Base-by-base conservation (phyloP, 2,329 filamentous ascomycete species). In the Fusarium pseudograminearum region DNA sequence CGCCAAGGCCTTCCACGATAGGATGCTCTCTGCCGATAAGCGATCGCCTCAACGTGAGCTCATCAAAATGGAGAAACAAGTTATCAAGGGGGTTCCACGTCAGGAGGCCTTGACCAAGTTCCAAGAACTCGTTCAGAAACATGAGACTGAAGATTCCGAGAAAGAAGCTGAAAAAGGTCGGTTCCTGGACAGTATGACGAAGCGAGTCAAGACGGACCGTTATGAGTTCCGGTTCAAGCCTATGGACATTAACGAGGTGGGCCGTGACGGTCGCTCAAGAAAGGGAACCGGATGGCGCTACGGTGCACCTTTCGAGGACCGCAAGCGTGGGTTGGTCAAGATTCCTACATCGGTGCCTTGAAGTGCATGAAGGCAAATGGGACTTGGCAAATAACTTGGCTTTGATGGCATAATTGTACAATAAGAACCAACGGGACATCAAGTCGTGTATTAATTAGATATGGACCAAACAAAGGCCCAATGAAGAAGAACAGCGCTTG, bases 221-320 rank as follows among this genome's bases (percentile, higher is more conserved):
- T 89, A 85, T 78, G 85, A 90, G 77, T 91, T 90, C 77, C 82
- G 87, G n/a, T 87, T 91, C 76, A 85, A 85, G 74, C 80, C 88
- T 67, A 82, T 87, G 71, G 86, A 86, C 72, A 84, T 85, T 8
- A 86, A 90, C 52, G 80, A 83, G 57, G 86, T 84, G 4, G 89
- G 89, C 33, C 80, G 78, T 24, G 79, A 84, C 51, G 89, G 89
- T 24, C 83, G 85, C 62, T 81, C 84, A 7, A 78, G 80, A 36
- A 79, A 77, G 28, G 88, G 81, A 15, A 83, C 87, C 4, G 90
- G 90, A 22, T 89, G 85, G 84, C 82, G 88, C 63, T 92, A 92
- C 71, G 90, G 90, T 64, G 84, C 84, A 64, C 89, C 90, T 14
- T 82, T 83, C 67, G 83, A 87, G 74, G 90, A 92, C 75, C 84